These are phyloP conservation scores for Malassezia slooffiae DNA, from an alignment of 1,284 basidiomycete genomes.

Conservation along the genomic window DNA sequence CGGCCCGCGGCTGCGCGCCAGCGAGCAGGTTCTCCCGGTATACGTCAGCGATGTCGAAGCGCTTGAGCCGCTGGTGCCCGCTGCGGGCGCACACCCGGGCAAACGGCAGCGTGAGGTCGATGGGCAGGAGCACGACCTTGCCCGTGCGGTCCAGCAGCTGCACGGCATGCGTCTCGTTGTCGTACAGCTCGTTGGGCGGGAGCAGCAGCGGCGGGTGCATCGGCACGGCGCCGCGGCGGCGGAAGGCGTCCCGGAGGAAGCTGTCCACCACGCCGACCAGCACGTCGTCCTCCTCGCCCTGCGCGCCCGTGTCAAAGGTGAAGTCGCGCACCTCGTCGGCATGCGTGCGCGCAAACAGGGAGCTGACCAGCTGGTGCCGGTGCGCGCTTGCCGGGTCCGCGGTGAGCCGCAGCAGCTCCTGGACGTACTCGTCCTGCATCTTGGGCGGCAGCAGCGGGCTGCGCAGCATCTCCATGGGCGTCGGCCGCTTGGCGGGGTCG, in stretches of 20 bases:
- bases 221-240: slow-evolving; percentile 77
- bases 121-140: slow-evolving; percentile 43
- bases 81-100: slow-evolving; percentile 69
- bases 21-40: slow-evolving; percentile 45
- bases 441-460: slow-evolving; percentile 64
- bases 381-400: slow-evolving; percentile 50
- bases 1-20: slow-evolving; percentile 45
- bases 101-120: slow-evolving; percentile 59
- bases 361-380: slow-evolving; percentile 35
- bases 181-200: slow-evolving; percentile 58
- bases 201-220: slow-evolving; percentile 71
- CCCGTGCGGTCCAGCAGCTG: slow-evolving; percentile 60
- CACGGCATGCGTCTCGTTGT: slow-evolving; percentile 74
- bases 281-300: slow-evolving; percentile 60
- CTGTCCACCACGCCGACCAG: slow-evolving; percentile 68
- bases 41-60: slow-evolving; percentile 60
- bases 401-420: slow-evolving; percentile 65
- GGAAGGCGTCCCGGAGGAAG: slow-evolving; percentile 64
- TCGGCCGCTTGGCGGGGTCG: slow-evolving; percentile 68
- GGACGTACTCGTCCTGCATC: slow-evolving; percentile 73
- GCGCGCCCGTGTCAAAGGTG: slow-evolving; percentile 65
- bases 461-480: slow-evolving; percentile 71
- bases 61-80: slow-evolving; percentile 68
- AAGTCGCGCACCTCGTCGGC: slow-evolving; percentile 59
- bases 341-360: slow-evolving; percentile 48